Conservation (phyloP, 164 flowering plant species). For the Liquidambar formosana region DNA sequence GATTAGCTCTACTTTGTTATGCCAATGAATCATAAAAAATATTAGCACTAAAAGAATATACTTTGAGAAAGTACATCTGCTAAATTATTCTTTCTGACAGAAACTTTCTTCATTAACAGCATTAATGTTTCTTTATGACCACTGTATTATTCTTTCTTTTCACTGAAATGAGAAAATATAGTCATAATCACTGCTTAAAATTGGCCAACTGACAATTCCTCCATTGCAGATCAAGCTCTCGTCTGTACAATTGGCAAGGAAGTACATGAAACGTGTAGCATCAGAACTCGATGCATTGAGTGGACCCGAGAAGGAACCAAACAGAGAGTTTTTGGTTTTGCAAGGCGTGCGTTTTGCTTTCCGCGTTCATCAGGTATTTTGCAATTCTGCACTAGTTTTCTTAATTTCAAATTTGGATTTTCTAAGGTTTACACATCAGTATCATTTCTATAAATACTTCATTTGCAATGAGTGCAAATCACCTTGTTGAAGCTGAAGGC, state of each 20-base stretch:
- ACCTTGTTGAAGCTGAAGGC: no score
- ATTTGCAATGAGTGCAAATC: no score
- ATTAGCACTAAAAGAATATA: no score
- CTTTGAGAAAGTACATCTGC: no score
- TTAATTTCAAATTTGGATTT: not conserved
- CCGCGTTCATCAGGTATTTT: slow-evolving; percentile 92
- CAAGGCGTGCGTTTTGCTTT: slow-evolving; percentile 98
- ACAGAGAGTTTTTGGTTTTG: slow-evolving; percentile 81
- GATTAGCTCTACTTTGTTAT: not conserved
- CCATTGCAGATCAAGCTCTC: slow-evolving; percentile 85
- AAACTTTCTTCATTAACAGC: no score
- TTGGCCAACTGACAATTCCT: slow-evolving; percentile 2
- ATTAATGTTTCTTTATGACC: no score
- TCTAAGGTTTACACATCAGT: not conserved
- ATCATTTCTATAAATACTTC: no score
- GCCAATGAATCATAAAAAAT: no score
- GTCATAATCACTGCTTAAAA: not conserved
- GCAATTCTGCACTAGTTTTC: not conserved
- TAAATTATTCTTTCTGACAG: no score
- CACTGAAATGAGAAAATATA: no score
- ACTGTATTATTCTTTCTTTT: no score
- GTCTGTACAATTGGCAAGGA: slow-evolving; percentile 86
- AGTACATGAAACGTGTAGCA: slow-evolving; percentile 94
- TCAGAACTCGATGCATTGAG: slow-evolving; percentile 77
- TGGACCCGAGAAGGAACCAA: slow-evolving; percentile 85